phyloP scores from a whole-genome alignment of 768 basidiomycete species.

The Agrocybe chaxingu region DNA sequence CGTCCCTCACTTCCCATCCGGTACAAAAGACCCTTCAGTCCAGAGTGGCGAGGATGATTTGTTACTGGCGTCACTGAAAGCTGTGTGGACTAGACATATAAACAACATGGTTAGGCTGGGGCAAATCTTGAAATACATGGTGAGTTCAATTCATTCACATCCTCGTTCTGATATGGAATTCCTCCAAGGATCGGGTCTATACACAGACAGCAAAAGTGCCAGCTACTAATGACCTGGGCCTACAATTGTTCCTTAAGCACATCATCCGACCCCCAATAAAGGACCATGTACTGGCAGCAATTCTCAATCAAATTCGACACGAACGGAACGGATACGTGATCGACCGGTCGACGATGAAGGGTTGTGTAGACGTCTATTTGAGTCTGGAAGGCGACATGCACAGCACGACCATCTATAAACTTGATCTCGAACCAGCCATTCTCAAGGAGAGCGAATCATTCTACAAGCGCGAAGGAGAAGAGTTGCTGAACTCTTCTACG shows the following conservation, averaged over 20 bases:
- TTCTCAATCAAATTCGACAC: conserved; percentile 82
- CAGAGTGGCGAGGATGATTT: conserved; percentile 81
- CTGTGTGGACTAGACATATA: conserved; percentile 93
- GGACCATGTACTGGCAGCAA: conserved; percentile 75
- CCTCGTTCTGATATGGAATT: neutral
- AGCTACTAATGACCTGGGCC: conserved; percentile 77
- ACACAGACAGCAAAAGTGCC: conserved; percentile 73
- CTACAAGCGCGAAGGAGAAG: conserved; percentile 73
- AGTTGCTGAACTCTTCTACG: conserved; percentile 69
- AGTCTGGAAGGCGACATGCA: conserved; percentile 54
- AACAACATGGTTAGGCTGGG: conserved; percentile 85
- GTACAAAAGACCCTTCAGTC: conserved; percentile 68
- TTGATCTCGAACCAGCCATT: conserved; percentile 80
- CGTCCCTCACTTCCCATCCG: conserved; percentile 78
- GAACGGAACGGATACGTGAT: conserved; percentile 92
- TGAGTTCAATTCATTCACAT: conserved; percentile 30
- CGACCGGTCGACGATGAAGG: conserved; percentile 87
- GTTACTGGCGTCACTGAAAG: conserved; percentile 76
- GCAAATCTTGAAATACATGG: conserved; percentile 96
- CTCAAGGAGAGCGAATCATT: conserved; percentile 75
- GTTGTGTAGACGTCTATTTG: conserved; percentile 82
- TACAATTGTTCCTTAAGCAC: conserved; percentile 76
- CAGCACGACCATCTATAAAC: conserved; percentile 68
- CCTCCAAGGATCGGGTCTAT: conserved; percentile 82
- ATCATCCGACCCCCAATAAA: conserved; percentile 83